phyloP scores from a whole-genome alignment of 1,139 yeast species.

The Candida neerlandica region DNA sequence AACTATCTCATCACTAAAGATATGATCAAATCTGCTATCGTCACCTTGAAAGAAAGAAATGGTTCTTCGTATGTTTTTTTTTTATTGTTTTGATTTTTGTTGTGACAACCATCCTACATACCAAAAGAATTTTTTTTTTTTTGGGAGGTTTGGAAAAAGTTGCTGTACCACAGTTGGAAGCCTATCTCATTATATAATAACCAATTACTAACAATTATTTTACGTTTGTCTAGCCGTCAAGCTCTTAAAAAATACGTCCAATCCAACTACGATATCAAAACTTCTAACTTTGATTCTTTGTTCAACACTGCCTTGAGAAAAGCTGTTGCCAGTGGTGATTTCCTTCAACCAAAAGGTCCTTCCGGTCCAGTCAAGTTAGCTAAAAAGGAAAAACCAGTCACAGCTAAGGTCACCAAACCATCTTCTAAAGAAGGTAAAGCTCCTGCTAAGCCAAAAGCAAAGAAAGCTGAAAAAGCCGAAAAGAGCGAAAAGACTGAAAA shows the following conservation, averaged over 20 bases:
- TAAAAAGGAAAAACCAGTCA: conserved; percentile 36
- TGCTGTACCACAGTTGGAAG: conserved; percentile 2
- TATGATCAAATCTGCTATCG: conserved; percentile 75
- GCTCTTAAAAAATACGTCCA: conserved; percentile 75
- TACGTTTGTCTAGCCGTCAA: conserved; percentile 51
- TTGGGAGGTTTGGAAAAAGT: neutral
- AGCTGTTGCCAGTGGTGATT: conserved; percentile 77
- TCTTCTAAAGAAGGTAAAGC: conserved; percentile 11
- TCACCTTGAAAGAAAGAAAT: conserved; percentile 73
- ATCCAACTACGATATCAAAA: conserved; percentile 60
- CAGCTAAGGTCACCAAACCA: conserved; percentile 18
- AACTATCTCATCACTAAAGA: conserved; percentile 41
- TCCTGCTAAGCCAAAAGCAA: conserved; percentile 17
- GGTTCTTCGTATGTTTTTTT: conserved; percentile 64
- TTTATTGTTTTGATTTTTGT: conserved; percentile 1
- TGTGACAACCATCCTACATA: conserved; percentile 6
- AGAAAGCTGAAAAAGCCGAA: conserved; percentile 13
- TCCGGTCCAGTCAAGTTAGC: conserved; percentile 71
- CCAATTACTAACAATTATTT: neutral
- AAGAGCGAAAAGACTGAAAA: conserved; percentile 13
- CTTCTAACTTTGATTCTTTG: conserved; percentile 69
- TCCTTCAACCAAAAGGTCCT: conserved; percentile 86
- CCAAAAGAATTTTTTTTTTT: conserved; percentile 1
- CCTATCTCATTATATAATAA: too few species aligned
- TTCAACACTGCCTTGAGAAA: conserved; percentile 80